Conservation (phyloP, 176 grass and related monocot genomes). For the Aegilops sharonensis region DNA sequence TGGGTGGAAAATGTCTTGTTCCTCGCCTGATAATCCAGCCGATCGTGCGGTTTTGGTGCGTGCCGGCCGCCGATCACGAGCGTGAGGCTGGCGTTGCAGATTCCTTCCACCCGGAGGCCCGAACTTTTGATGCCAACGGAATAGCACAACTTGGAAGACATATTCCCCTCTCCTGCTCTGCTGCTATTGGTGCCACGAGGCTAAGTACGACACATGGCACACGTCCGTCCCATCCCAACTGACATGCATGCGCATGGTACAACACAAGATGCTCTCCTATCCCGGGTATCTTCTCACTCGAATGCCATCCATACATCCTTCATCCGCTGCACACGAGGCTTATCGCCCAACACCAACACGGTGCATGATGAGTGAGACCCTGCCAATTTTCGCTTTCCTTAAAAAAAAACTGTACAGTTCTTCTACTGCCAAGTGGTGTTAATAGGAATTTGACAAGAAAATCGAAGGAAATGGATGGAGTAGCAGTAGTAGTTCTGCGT, state of each 20-base stretch:
- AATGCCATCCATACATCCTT: constrained; percentile 30
- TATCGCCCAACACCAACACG: background rate
- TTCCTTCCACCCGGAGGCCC: background rate
- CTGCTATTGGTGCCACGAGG: background rate
- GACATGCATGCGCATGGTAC: background rate
- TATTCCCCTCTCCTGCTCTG: constrained; percentile 7
- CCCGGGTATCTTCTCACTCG: constrained; percentile 6
- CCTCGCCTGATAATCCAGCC: too few relatives aligned
- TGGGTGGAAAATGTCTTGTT: too few relatives aligned
- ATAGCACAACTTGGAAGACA: constrained; percentile 20
- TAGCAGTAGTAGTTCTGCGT: background rate
- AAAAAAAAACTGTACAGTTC: background rate
- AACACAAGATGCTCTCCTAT: background rate
- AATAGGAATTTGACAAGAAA: background rate
- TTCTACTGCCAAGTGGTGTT: background rate
- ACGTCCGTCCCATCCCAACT: background rate
- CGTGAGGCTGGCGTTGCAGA: constrained; percentile 23
- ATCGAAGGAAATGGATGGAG: background rate
- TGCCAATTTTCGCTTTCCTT: background rate
- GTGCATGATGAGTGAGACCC: background rate
- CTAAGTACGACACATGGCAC: constrained; percentile 8
- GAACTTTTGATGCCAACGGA: constrained; percentile 54
- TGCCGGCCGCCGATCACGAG: background rate
- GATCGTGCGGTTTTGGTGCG: too few relatives aligned
- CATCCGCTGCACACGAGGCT: constrained; percentile 6